phyloP scores from a whole-genome alignment of 2,329 filamentous ascomycete genomes.

The Trichoderma polysporum region DNA sequence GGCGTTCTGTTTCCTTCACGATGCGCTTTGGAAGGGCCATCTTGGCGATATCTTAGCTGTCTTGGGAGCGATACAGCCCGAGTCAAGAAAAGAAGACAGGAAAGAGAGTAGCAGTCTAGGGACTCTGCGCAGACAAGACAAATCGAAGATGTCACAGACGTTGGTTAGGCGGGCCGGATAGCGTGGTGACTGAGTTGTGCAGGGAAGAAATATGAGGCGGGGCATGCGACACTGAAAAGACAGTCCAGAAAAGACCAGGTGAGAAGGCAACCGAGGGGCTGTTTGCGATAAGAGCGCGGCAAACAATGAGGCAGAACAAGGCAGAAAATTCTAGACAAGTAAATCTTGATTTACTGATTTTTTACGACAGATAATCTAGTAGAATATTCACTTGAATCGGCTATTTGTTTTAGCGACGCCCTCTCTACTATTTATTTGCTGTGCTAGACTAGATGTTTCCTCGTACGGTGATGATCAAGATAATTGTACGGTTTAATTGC shows the following conservation, averaged over 20 bases:
- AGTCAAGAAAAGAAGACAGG: neutral
- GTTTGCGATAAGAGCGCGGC: slow-evolving; percentile 11
- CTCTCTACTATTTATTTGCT: neutral
- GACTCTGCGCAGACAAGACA: neutral
- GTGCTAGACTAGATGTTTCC: neutral
- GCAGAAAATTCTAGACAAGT: neutral
- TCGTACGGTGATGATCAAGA: neutral
- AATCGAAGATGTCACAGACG: neutral
- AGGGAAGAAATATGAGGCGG: slow-evolving; percentile 22
- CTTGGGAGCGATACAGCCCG: neutral
- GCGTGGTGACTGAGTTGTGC: slow-evolving; percentile 11
- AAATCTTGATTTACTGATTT: neutral
- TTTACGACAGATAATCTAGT: neutral
- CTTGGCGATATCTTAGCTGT: neutral
- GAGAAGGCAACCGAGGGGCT: slow-evolving; percentile 7
- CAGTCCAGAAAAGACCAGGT: neutral
- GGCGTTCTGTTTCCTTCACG: slow-evolving; percentile 95
- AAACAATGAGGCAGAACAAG: neutral
- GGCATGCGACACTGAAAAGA: slow-evolving; percentile 22
- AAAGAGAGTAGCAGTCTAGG: neutral
- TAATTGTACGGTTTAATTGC: neutral
- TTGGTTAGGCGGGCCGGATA: neutral
- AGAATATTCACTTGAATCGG: neutral
- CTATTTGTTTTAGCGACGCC: neutral
- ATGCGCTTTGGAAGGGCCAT: slow-evolving; percentile 93